phyloP scores from a whole-genome alignment of 345 rosid species.

The Raphanus raphanistrum region DNA sequence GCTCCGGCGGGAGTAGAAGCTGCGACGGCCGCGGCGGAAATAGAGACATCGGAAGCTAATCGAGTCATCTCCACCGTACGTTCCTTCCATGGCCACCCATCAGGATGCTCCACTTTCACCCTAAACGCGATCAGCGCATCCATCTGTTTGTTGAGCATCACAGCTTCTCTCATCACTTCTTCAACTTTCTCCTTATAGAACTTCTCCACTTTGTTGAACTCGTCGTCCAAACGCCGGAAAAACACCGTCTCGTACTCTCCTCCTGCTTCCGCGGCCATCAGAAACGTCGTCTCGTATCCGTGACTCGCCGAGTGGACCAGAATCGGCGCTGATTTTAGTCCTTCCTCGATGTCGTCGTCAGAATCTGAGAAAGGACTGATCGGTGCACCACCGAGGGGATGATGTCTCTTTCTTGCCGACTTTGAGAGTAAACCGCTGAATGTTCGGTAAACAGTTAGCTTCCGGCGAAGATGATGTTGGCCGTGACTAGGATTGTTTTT shows the following conservation, averaged over 20 bases:
- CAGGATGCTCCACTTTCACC: neutral
- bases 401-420: slow-evolving; percentile 20
- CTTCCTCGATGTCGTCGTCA: slow-evolving; percentile 35
- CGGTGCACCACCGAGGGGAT: slow-evolving; percentile 9
- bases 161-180: neutral
- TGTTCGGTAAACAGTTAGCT: slow-evolving; percentile 51
- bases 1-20: neutral
- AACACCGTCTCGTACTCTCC: slow-evolving; percentile 61
- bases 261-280: slow-evolving; percentile 56
- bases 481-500: slow-evolving; percentile 29
- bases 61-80: neutral
- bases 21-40: neutral
- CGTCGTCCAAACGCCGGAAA: slow-evolving; percentile 30
- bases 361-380: slow-evolving; percentile 30
- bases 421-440: slow-evolving; percentile 55
- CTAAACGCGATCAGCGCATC: neutral
- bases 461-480: slow-evolving; percentile 38
- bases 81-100: neutral
- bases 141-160: neutral
- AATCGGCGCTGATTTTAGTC: slow-evolving; percentile 29
- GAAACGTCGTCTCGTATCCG: slow-evolving; percentile 53
- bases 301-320: slow-evolving; percentile 40
- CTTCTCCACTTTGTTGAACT: slow-evolving; percentile 56
- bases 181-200: neutral
- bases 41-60: neutral